These are phyloP conservation scores for Backusella tarrabulga DNA, from an alignment of 192 early-diverging fungal genomes.

Conservation along the genomic window DNA sequence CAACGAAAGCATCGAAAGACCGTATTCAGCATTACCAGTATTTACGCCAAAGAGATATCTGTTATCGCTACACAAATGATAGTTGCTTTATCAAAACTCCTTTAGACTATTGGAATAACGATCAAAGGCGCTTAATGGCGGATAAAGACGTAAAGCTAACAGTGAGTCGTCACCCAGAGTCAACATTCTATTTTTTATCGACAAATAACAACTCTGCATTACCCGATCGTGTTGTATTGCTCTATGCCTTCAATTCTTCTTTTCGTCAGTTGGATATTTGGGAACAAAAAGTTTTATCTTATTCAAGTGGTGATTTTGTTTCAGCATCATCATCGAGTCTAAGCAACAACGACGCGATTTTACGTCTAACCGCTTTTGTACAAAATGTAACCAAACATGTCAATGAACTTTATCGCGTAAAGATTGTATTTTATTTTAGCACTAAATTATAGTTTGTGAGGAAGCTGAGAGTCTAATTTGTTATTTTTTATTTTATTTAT, in stretches of 20 bases:
- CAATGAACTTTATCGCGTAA: constrained; percentile 56
- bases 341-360: constrained; percentile 43
- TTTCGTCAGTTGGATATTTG: constrained; percentile 39
- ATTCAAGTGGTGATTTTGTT: constrained; percentile 35
- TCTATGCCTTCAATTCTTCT: constrained; percentile 50
- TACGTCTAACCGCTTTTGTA: constrained; percentile 47
- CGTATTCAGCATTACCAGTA: neutral
- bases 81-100: constrained; percentile 28
- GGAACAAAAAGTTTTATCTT: constrained; percentile 51
- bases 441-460: neutral
- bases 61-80: neutral
- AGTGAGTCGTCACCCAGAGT: neutral
- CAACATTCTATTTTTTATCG: neutral
- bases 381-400: constrained; percentile 57
- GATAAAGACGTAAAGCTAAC: constrained; percentile 17
- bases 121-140: constrained; percentile 18
- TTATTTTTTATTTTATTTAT: no score
- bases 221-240: constrained; percentile 35
- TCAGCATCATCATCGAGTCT: constrained; percentile 28
- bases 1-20: neutral
- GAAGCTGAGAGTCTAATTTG: neutral
- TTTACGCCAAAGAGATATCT: constrained; percentile 30
- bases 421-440: neutral
- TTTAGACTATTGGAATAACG: constrained; percentile 24
- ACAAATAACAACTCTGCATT: neutral